Evolutionary conservation across 2,329 filamentous ascomycete genomes (phyloP).

Genomic region (Xylaria sp.): DNA sequence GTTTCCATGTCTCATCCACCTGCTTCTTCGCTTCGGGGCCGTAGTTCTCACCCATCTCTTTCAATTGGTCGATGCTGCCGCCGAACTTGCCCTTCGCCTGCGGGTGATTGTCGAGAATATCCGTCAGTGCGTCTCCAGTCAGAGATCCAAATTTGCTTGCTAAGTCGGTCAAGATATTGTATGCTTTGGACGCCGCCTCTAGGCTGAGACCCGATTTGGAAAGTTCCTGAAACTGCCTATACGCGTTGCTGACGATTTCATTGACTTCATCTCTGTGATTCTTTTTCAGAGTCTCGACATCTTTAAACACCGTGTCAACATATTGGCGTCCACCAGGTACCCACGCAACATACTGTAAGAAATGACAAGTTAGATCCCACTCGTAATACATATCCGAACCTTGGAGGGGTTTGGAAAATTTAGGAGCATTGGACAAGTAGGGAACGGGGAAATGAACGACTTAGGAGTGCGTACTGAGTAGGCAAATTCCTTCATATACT

Average conservation of each 20-base stretch:
- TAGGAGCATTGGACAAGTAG: not conserved
- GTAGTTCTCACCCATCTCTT: conserved; percentile 70
- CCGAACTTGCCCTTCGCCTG: conserved; percentile 74
- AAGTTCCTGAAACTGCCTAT: conserved; percentile 68
- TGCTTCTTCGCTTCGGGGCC: conserved; percentile 80
- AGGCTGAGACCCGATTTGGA: conserved; percentile 65
- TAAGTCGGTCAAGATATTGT: conserved; percentile 67
- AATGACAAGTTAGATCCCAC: not conserved
- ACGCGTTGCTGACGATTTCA: conserved; percentile 69
- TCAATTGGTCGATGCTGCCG: conserved; percentile 69
- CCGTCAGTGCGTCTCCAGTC: conserved; percentile 64
- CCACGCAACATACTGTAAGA: conserved; percentile 64
- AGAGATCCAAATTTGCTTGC: conserved; percentile 64
- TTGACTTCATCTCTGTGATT: conserved; percentile 75
- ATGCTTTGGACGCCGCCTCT: conserved; percentile 65
- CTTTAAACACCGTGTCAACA: conserved; percentile 72
- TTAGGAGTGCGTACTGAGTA: conserved; percentile 49
- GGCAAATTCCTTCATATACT: conserved; percentile 68
- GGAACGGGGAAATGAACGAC: not conserved
- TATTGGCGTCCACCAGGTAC: conserved; percentile 73
- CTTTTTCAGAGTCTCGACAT: conserved; percentile 69
- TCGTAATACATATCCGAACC: not conserved
- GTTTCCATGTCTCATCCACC: conserved; percentile 71
- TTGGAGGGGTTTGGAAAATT: not conserved
- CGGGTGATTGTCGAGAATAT: conserved; percentile 76